phyloP scores from a whole-genome alignment of 2,329 filamentous ascomycete species.

The Penicillium sp. region DNA sequence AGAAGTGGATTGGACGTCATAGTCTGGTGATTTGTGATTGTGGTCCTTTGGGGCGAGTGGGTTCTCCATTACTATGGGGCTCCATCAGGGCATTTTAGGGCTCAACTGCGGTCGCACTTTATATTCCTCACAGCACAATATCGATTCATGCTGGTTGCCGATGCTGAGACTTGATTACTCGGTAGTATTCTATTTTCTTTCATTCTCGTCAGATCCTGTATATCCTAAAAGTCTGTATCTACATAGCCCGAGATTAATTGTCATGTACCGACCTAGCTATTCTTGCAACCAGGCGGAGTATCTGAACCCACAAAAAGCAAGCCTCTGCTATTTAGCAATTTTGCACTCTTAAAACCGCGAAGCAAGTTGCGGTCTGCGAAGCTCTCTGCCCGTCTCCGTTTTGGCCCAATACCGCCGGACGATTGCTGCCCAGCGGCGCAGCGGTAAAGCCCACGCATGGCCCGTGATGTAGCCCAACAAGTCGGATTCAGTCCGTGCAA shows the following conservation, averaged over 20 bases:
- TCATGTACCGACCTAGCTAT: background rate
- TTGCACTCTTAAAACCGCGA: background rate
- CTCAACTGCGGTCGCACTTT: slow-evolving; percentile 13
- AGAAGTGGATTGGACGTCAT: slow-evolving; percentile 8
- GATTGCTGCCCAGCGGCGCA: slow-evolving; percentile 34
- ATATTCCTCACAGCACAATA: slow-evolving; percentile 5
- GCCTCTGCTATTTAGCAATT: background rate
- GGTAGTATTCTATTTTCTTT: background rate
- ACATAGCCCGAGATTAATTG: background rate
- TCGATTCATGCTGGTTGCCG: background rate
- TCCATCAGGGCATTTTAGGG: slow-evolving; percentile 14
- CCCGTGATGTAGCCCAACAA: slow-evolving; percentile 27
- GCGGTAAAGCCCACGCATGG: slow-evolving; percentile 32
- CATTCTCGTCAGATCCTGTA: background rate
- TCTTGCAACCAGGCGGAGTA: slow-evolving; percentile 4
- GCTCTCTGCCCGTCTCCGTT: slow-evolving; percentile 11
- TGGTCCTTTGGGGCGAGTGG: background rate
- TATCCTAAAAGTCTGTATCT: background rate
- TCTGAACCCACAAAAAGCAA: slow-evolving; percentile 2
- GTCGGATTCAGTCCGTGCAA: slow-evolving; percentile 13
- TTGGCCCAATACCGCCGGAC: slow-evolving; percentile 14
- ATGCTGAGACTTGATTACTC: background rate
- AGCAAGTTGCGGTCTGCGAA: slow-evolving; percentile 27
- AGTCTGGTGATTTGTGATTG: background rate
- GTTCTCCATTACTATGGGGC: background rate